phyloP scores from a whole-genome alignment of 305 asterid species.

The Striga hermonthica region DNA sequence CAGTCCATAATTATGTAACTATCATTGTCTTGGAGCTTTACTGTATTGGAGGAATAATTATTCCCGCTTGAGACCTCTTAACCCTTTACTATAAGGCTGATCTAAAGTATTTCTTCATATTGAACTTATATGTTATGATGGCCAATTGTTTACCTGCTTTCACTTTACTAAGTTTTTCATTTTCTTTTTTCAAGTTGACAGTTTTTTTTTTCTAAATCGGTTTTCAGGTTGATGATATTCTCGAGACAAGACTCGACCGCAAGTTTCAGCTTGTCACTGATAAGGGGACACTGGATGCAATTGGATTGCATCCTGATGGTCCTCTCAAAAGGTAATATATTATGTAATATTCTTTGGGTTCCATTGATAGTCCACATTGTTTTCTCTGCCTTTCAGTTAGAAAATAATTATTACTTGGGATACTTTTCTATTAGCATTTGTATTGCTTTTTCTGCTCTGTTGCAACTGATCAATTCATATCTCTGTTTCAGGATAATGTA shows the following conservation, averaged over 20 bases:
- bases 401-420: neutral
- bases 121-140: neutral
- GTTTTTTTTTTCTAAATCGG: slow-evolving; percentile 27
- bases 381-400: slow-evolving; percentile 3
- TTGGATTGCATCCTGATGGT: slow-evolving; percentile 98
- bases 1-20: too few relatives aligned
- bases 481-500: slow-evolving; percentile 82
- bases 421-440: neutral
- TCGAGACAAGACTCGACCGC: slow-evolving; percentile 78
- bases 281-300: slow-evolving; percentile 96
- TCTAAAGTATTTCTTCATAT: neutral
- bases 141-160: slow-evolving; percentile 4
- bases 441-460: slow-evolving; percentile 25
- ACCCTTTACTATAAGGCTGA: neutral
- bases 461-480: too few relatives aligned
- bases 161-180: slow-evolving; percentile 16
- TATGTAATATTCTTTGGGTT: slow-evolving; percentile 14
- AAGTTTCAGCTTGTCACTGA: slow-evolving; percentile 86
- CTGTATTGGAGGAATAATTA: neutral
- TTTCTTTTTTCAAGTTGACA: slow-evolving; percentile 15
- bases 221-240: slow-evolving; percentile 85
- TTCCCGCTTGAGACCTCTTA: neutral
- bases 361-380: slow-evolving; percentile 15
- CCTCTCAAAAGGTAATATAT: slow-evolving; percentile 67
- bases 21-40: too few relatives aligned